Conservation (phyloP, 331 rosid species). For the Spiraea crenata region DNA sequence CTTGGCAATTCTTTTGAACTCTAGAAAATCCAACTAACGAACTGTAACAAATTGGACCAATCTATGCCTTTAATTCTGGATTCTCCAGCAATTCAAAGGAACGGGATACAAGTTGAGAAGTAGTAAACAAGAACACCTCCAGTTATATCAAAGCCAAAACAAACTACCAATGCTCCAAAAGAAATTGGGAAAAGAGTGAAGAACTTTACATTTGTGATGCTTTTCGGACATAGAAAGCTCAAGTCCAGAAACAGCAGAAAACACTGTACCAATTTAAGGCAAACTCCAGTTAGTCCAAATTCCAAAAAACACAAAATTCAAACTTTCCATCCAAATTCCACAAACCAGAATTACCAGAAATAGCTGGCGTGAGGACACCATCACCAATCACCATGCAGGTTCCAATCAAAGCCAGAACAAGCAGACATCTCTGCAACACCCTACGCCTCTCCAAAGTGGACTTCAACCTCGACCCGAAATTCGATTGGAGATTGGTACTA, state of each 20-base stretch:
- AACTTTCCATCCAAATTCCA: constrained; percentile 1
- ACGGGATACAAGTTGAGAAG: background rate
- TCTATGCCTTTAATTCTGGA: background rate
- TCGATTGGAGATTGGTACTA: constrained; percentile 13
- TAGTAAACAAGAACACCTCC: background rate
- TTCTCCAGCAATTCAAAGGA: background rate
- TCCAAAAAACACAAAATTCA: background rate
- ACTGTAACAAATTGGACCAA: background rate
- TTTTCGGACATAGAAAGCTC: constrained; percentile 80
- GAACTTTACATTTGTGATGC: constrained; percentile 70
- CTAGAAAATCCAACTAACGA: background rate
- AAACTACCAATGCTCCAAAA: constrained; percentile 15
- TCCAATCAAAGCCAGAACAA: constrained; percentile 84
- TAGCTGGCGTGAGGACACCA: constrained; percentile 88
- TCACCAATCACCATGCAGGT: constrained; percentile 98
- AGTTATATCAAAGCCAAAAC: background rate
- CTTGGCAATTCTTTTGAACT: constrained; percentile 3
- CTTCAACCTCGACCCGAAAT: constrained; percentile 50
- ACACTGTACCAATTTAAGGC: constrained; percentile 54
- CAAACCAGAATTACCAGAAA: constrained; percentile 60
- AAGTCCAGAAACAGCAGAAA: constrained; percentile 96
- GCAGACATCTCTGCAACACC: constrained; percentile 72
- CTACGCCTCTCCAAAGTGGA: constrained; percentile 58
- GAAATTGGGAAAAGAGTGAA: background rate
- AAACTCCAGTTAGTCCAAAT: constrained; percentile 18